These are phyloP conservation scores for Carex kokanica DNA, from an alignment of 176 grass and related monocot genomes.

Conservation along the genomic window DNA sequence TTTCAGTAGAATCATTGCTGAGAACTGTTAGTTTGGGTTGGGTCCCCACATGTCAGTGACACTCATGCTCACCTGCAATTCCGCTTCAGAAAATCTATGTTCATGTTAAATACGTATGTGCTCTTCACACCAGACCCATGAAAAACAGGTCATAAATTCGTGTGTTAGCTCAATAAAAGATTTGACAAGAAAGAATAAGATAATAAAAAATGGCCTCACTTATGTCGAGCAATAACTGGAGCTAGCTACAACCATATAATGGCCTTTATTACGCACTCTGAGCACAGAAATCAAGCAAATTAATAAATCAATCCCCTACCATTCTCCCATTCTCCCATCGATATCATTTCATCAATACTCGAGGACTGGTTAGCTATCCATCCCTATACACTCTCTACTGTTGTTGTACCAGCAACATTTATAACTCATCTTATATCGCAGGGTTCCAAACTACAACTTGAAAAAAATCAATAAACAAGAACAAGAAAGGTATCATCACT, in stretches of 20 bases:
- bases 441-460: background rate
- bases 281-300: background rate
- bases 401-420: background rate
- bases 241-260: constrained; percentile 12
- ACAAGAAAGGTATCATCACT: background rate
- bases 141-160: too few species aligned
- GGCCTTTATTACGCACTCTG: constrained; percentile 13
- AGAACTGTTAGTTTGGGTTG: background rate
- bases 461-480: background rate
- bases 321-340: constrained; percentile 12
- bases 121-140: constrained; percentile 3
- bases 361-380: constrained; percentile 12
- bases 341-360: constrained; percentile 8
- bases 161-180: too few species aligned
- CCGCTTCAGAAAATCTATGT: background rate
- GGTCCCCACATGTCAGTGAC: background rate
- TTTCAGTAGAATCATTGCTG: background rate
- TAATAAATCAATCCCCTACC: background rate
- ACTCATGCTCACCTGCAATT: background rate
- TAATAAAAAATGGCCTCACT: background rate
- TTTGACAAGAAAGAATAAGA: background rate
- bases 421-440: background rate
- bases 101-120: constrained; percentile 11
- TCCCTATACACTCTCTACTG: constrained; percentile 9
- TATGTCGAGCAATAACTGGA: background rate